Evolutionary conservation across 116 monocot genomes (phyloP).

Genomic region (Zostera marina): DNA sequence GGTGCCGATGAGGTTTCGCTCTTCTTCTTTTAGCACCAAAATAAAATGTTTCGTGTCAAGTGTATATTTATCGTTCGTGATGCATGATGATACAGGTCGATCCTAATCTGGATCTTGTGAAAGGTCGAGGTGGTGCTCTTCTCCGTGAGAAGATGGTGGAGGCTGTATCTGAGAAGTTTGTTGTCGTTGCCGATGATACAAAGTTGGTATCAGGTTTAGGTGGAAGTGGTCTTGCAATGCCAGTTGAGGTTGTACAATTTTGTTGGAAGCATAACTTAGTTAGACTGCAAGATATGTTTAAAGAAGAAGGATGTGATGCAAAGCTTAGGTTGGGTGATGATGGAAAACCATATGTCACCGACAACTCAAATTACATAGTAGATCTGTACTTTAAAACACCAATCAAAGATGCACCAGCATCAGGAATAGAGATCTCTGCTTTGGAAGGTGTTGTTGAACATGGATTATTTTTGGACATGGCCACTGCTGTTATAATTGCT

Average conservation of each 20-base stretch:
- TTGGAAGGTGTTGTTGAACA: slow-evolving; percentile 93
- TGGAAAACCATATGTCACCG: slow-evolving; percentile 77
- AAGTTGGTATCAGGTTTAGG: slow-evolving; percentile 82
- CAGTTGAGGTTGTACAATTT: slow-evolving; percentile 93
- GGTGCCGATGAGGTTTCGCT: slow-evolving; percentile 66
- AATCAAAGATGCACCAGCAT: slow-evolving; percentile 54
- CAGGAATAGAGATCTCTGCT: slow-evolving; percentile 66
- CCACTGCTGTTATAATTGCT: slow-evolving; percentile 78
- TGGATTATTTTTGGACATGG: slow-evolving; percentile 88
- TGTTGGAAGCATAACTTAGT: slow-evolving; percentile 83
- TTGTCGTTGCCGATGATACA: slow-evolving; percentile 87
- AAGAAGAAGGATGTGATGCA: slow-evolving; percentile 71
- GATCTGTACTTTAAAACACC: slow-evolving; percentile 86
- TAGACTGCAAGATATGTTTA: slow-evolving; percentile 77
- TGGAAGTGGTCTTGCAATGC: slow-evolving; percentile 91
- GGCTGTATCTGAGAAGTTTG: slow-evolving; percentile 82
- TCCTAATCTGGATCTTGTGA: slow-evolving; percentile 75
- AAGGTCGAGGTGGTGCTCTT: slow-evolving; percentile 89
- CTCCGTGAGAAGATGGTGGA: slow-evolving; percentile 98
- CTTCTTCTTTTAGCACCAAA: neutral
- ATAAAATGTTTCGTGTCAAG: neutral
- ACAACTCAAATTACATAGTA: slow-evolving; percentile 89
- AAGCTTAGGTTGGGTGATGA: slow-evolving; percentile 65
- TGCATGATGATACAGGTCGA: slow-evolving; percentile 34
- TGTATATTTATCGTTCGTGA: slow-evolving; percentile 1